Evolutionary conservation across 495 filamentous ascomycete genomes (phyloP).

Genomic region (Zalerion maritima): DNA sequence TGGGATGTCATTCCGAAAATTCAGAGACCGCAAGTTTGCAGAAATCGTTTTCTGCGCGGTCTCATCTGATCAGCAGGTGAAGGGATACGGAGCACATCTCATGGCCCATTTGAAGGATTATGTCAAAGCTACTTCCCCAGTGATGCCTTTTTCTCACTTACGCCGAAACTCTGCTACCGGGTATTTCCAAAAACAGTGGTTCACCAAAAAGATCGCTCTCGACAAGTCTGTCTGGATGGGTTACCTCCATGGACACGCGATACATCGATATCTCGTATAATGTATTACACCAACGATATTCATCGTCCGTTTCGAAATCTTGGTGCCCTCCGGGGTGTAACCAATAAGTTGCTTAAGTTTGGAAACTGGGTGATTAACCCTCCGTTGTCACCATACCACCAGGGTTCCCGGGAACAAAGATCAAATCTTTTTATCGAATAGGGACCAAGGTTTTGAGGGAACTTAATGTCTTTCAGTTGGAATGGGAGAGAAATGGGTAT

Average conservation of each 20-base stretch:
- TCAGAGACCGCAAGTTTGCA: slow-evolving; percentile 58
- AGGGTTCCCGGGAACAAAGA: no score
- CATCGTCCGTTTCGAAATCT: no score
- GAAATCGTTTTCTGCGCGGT: slow-evolving; percentile 78
- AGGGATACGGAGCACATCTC: slow-evolving; percentile 67
- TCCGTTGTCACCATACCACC: no score
- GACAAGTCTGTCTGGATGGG: slow-evolving; percentile 70
- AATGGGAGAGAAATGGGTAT: no score
- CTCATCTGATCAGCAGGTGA: slow-evolving; percentile 68
- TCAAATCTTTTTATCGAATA: no score
- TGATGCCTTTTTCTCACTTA: slow-evolving; percentile 74
- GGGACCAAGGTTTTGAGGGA: no score
- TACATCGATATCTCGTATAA: no score
- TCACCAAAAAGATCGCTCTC: slow-evolving; percentile 68
- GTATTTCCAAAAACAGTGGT: slow-evolving; percentile 76
- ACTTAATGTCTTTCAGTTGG: no score
- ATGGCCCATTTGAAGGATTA: slow-evolving; percentile 78
- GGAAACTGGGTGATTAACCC: no score
- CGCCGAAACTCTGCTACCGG: slow-evolving; percentile 76
- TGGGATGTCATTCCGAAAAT: slow-evolving; percentile 71
- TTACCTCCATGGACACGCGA: slow-evolving; percentile 81
- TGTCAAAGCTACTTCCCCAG: slow-evolving; percentile 62
- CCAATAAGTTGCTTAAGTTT: no score
- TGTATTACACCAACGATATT: no score
- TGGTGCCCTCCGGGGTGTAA: no score